A percentile compares a stretch with the other conserved stretches of the same genome.
phyloP scores from a whole-genome alignment of 441 rosid species.

The Breynia disticha region DNA sequence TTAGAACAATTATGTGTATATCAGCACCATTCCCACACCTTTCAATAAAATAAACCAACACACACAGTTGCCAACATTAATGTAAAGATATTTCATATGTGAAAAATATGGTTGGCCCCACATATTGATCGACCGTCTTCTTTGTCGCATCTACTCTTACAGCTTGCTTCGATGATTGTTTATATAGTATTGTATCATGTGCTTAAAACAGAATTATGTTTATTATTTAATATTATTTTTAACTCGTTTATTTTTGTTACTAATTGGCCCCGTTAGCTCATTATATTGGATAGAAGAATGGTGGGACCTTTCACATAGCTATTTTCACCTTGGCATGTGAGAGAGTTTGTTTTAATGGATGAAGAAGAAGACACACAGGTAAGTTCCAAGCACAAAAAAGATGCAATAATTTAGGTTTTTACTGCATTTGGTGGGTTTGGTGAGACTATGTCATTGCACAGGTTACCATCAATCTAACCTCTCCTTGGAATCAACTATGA shows the following conservation, averaged over 20 bases:
- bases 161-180: no score
- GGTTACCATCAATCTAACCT: background rate
- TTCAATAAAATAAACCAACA: conserved; percentile 25
- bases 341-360: background rate
- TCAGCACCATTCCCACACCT: conserved; percentile 20
- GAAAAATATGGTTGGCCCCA: conserved; percentile 10
- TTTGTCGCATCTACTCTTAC: no score
- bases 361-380: conserved; percentile 1
- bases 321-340: conserved; percentile 16
- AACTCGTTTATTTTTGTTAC: no score
- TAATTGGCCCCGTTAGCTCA: no score
- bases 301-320: conserved; percentile 8
- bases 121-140: no score
- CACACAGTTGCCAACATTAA: conserved; percentile 16
- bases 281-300: conserved; percentile 9
- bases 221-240: no score
- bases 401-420: conserved; percentile 2
- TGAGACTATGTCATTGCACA: conserved; percentile 9
- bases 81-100: conserved; percentile 15
- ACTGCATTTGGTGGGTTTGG: conserved; percentile 17
- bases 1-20: conserved; percentile 13
- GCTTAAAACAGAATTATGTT: no score
- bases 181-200: no score
- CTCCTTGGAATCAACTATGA: background rate
- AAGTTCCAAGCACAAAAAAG: conserved; percentile 8